phyloP scores from a whole-genome alignment of 345 rosid genomes.

The Geranium rotundifolium region DNA sequence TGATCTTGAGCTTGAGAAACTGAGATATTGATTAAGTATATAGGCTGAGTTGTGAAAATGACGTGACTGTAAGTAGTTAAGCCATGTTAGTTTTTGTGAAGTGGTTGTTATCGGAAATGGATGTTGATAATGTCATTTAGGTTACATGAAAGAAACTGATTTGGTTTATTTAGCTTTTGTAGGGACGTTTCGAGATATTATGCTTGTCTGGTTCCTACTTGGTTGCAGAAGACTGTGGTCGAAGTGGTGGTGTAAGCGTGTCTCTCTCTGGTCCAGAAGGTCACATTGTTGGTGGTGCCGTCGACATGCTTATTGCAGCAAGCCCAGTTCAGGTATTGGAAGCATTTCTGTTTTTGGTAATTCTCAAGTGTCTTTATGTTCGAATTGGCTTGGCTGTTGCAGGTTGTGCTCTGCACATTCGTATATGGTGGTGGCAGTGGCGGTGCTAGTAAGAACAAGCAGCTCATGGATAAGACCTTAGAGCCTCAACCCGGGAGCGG shows the following conservation, averaged over 20 bases:
- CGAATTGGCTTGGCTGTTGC: too few relatives aligned
- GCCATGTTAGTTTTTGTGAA: too few relatives aligned
- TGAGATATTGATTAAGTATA: too few relatives aligned
- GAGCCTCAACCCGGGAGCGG: constrained; percentile 3
- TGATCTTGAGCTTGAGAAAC: too few relatives aligned
- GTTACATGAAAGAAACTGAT: too few relatives aligned
- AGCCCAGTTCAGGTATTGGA: constrained; percentile 45
- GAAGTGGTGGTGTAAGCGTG: constrained; percentile 89
- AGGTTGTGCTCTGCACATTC: constrained; percentile 93
- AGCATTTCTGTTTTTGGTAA: too few relatives aligned
- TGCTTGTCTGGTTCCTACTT: constrained; percentile 90
- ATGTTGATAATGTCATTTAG: too few relatives aligned
- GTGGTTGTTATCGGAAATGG: too few relatives aligned
- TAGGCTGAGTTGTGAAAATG: too few relatives aligned
- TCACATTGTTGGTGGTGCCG: constrained; percentile 83
- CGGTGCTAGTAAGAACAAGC: constrained; percentile 50
- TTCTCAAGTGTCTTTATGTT: too few relatives aligned
- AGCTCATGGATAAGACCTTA: constrained; percentile 21
- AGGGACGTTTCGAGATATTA: constrained; percentile 96
- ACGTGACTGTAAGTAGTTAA: too few relatives aligned
- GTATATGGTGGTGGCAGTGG: too few relatives aligned
- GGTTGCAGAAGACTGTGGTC: constrained; percentile 79
- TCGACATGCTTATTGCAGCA: constrained; percentile 69
- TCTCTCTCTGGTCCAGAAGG: constrained; percentile 92
- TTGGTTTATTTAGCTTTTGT: constrained; percentile 20